Base-by-base conservation (phyloP, 2,329 filamentous ascomycete genomes). In the Penicillium corylophilum region DNA sequence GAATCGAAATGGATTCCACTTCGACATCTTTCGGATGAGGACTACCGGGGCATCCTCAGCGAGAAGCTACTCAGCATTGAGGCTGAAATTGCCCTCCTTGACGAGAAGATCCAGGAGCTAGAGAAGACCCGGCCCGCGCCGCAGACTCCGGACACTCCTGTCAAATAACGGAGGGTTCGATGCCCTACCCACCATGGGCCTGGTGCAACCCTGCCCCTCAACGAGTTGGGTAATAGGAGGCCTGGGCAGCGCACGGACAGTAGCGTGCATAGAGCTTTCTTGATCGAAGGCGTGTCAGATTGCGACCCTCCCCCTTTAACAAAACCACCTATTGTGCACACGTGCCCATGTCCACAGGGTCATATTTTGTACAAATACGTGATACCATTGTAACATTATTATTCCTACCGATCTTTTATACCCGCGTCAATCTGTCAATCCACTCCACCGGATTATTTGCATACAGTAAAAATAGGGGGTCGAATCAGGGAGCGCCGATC, bases 51-150 rank as follows among this genome's bases (percentile, higher is more conserved):
- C 1, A 84, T 90, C 73, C 76, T 94, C 63, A 76, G 79, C 26
- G 87, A 92, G 67, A 90, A 86, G 71, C 73, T 90, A 36, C 68
- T 93, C 23, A 80, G 77, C 55, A 74, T 93, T 3, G 86, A 94
- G 58, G 87, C 83, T 1, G 87, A 93, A 55, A 90, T 94, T 69
- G 85, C 88, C 0, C 70, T 94, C 5, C 77, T 93, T 31, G 88
- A 94, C 63, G 89, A 93, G 48, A 84, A 83, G 64, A 89, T 94
- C 59, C 80, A 78, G 43, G 76, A 72, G 35, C 64, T 85, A 24
- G 75, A 73, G 60, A 64, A 64, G 33, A 54, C 59, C 23, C 54
- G 58, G 23, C 58, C 61, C 12, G 28, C 24, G 12, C 10, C 42
- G 16, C 31, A 29, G 22, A 35, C 54, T 24, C 23, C 31, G 33